Evolutionary conservation across 768 basidiomycete species (phyloP), one percentile per base, ranked within the genome.

Genomic region (Tricholoma sp.): DNA sequence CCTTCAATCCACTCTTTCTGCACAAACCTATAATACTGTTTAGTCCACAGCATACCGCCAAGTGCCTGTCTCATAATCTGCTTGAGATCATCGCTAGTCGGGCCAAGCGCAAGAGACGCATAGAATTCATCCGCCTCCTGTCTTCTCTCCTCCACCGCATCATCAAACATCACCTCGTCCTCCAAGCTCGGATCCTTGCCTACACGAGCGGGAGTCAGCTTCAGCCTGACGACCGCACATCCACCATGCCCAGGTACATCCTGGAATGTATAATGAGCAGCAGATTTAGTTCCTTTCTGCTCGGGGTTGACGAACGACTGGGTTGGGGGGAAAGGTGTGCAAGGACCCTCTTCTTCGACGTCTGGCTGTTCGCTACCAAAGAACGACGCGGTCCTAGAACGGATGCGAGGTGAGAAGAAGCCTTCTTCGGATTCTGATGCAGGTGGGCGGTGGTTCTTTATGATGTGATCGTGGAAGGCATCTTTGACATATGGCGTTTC

Each of bases 41-140:
- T 99, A 47, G 91, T 94, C 96, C 97, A 98, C 52, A 99, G 74
- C 97, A 99, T 98, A 10, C 97, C 97, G 18, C 85, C 85, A 50
- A 99, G 74, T 18, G 95, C 97, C 73, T 98, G 97, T 59, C 97
- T 79, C 92, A 92, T 97, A 62, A 99, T 89, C 70, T 96, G 95
- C 68, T 85, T 87, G 63, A 98, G 74, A 72, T 99, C 97, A 57
- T 97, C 93, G 64, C 83, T 91, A 66, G 96, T 86, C 12, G 90
- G 85, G 3, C 93, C 93, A 61, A 86, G 80, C 39, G 86, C 85
- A 53, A 98, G 79, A 4, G 82, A 78, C 39, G 80, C 77, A 71
- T 98, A 99, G 68, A 99, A 99, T 72, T 99, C 97, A 68, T 98
- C 93, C 6, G 94, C 93, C 69, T 99, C 97, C 61, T 88, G 81